Conservation (phyloP, 768 basidiomycete genomes). For the Krasilnikovozyma curviuscula region DNA sequence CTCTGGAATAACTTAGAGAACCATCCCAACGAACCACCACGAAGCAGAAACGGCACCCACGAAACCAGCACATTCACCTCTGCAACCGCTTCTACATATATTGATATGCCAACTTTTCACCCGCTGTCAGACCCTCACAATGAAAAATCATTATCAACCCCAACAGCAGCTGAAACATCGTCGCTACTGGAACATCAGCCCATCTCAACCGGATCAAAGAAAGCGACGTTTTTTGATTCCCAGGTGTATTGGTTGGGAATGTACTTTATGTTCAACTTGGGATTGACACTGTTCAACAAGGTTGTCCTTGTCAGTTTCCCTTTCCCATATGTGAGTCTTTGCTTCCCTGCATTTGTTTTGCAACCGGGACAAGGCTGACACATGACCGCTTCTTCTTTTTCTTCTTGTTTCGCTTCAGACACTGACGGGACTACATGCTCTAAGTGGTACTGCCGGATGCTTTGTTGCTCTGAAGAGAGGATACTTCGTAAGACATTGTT, state of each 20-base stretch:
- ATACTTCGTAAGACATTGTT: constrained; percentile 30
- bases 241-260: constrained; percentile 44
- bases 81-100: too few species aligned
- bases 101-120: too few species aligned
- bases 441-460: constrained; percentile 71
- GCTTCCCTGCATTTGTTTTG: not conserved
- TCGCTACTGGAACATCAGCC: too few species aligned
- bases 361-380: not conserved
- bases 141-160: too few species aligned
- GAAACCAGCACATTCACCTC: too few species aligned
- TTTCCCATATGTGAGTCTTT: constrained; percentile 49
- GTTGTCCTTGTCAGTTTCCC: constrained; percentile 76
- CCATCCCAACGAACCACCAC: too few species aligned
- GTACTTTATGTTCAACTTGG: constrained; percentile 81
- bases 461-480: constrained; percentile 41
- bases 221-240: constrained; percentile 17
- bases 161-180: too few species aligned
- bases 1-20: too few species aligned
- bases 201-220: not conserved
- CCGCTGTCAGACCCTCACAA: too few species aligned
- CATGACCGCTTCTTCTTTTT: not conserved
- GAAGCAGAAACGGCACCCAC: too few species aligned
- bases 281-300: constrained; percentile 90
- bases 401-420: constrained; percentile 27
- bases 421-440: constrained; percentile 74